Conservation (phyloP, 2,329 filamentous ascomycete species). For the Cadophora sp. region DNA sequence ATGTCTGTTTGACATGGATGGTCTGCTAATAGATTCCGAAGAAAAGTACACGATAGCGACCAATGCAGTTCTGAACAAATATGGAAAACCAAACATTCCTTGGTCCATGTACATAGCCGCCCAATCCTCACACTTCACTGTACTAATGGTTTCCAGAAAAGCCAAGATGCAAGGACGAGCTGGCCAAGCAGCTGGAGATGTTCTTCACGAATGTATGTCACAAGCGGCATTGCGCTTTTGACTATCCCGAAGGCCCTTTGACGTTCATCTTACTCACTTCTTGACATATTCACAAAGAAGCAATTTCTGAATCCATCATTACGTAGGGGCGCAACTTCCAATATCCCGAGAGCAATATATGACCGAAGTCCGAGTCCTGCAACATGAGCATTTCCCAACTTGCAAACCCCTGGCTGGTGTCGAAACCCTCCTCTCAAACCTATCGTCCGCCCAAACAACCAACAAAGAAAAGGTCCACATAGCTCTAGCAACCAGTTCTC, state of each 20-base stretch:
- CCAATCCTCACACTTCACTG: neutral
- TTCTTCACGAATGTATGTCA: constrained; percentile 63
- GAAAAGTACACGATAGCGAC: constrained; percentile 87
- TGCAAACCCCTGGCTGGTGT: constrained; percentile 84
- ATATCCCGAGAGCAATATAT: constrained; percentile 74
- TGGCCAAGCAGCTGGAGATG: constrained; percentile 53
- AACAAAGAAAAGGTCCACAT: constrained; percentile 61
- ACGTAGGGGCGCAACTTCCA: constrained; percentile 76
- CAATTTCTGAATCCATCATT: neutral
- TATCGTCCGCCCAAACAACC: constrained; percentile 47
- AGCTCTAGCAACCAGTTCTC: constrained; percentile 80
- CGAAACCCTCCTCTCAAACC: constrained; percentile 65
- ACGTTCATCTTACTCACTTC: neutral
- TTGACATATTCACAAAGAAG: neutral
- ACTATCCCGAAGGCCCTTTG: constrained; percentile 46
- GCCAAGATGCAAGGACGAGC: constrained; percentile 67
- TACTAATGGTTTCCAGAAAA: constrained; percentile 55
- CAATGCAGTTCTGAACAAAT: constrained; percentile 80
- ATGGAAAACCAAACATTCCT: constrained; percentile 76
- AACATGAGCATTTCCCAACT: constrained; percentile 74
- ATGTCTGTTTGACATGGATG: constrained; percentile 99
- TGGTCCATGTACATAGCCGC: constrained; percentile 69
- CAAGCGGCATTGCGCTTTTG: neutral
- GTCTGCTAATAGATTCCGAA: constrained; percentile 91
- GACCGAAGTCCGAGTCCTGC: constrained; percentile 64